Base-by-base conservation (phyloP, 805 yeast species). In the Hanseniaspora opuntiae region DNA sequence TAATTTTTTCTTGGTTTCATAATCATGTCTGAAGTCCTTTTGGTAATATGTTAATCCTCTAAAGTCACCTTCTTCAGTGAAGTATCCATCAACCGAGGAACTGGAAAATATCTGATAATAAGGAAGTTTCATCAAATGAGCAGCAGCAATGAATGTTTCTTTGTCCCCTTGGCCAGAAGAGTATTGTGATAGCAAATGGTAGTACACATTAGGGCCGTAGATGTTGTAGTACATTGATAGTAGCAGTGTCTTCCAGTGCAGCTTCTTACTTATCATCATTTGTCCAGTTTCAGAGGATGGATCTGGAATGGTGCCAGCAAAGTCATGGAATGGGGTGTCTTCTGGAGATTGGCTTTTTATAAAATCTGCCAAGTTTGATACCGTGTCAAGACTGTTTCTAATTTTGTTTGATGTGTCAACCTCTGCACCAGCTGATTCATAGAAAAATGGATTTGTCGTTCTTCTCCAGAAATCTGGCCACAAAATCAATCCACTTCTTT, bases 401-500 rank as follows among this genome's bases (percentile, higher is more conserved):
- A 62, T 63, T 54, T 70, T 67, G 1, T 67, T 62, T 10, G 70
- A 70, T 19, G 56, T 63, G 58, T 62, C 65, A 37, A 66, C 70
- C 63, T 62, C 49, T 9, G 70, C 63, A 17, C 62, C 67, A 10
- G 84, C 75, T 52, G 82, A 78, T 9, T 74, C 67, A 62, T 80
- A 82, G 58, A 74, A 75, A 36, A 67, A 63, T 2, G 88, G 87
- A 1, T 83, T 72, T 0, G 85, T 77, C 4, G 84, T 76, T 56
- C 89, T 71, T 60, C 77, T 71, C 88, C 89, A 82, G 56, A 79
- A 79, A 66, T 82, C 88, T 0, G 88, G 89, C 88, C 88, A 82
- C 2, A 80, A 71, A 33, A 82, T 72, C 64, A 82, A 64, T 3
- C 85, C 84, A 38, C 68, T 65, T 14, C 67, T 62, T 30, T 59